These are phyloP conservation scores for Eucalyptus camaldulensis DNA, from an alignment of 345 rosid species.

Conservation along the genomic window DNA sequence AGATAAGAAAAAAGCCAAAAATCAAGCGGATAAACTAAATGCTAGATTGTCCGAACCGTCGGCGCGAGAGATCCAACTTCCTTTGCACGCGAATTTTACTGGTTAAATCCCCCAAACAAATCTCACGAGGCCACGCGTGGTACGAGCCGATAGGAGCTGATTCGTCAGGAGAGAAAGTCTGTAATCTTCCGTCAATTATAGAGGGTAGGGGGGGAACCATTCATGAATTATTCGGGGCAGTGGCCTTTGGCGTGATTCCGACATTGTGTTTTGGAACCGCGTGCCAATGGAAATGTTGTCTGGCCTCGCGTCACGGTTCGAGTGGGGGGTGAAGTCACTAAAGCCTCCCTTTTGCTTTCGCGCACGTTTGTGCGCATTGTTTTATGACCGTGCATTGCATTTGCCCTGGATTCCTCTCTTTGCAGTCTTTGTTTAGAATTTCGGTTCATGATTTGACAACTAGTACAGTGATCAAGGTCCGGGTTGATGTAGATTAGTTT, in stretches of 20 bases:
- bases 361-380: background rate
- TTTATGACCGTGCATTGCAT: background rate
- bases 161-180: background rate
- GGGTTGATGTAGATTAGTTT: background rate
- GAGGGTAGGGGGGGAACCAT: background rate
- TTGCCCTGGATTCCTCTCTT: background rate
- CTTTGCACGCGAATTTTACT: background rate
- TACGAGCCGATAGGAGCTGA: background rate
- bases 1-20: background rate
- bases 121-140: background rate
- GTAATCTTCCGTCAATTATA: background rate
- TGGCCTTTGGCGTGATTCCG: background rate
- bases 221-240: background rate
- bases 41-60: background rate
- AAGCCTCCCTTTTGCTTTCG: background rate
- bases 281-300: background rate
- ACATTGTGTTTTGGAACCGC: background rate
- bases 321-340: background rate
- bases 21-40: background rate
- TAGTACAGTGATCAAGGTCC: background rate
- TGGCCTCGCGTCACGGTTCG: background rate
- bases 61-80: background rate
- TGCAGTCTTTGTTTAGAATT: background rate
- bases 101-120: background rate
- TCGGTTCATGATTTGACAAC: background rate